Conservation (phyloP, 257 asterid species). For the Capsicum pubescens region DNA sequence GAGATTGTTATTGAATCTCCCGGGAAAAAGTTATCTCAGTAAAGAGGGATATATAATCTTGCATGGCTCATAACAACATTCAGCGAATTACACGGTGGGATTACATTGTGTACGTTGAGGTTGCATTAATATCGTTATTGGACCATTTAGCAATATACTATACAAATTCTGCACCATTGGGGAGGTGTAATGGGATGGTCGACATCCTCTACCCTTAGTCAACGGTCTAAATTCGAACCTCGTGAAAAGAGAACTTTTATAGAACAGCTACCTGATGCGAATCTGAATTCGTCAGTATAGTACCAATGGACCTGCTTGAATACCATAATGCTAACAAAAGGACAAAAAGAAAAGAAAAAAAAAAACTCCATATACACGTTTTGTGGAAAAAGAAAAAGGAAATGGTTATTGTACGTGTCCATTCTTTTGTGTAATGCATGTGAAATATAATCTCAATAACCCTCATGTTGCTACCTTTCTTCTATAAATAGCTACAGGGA, state of each 20-base stretch:
- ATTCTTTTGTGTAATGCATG: constrained; percentile 8
- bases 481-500: constrained; percentile 51
- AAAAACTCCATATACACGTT: not conserved
- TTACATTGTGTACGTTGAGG: no score
- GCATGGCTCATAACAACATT: not conserved
- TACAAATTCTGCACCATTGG: not conserved
- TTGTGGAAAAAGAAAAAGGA: not conserved
- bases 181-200: not conserved
- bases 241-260: not conserved
- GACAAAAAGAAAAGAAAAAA: not conserved
- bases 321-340: not conserved
- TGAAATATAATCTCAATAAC: constrained; percentile 44
- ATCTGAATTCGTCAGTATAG: not conserved
- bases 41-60: not conserved
- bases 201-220: not conserved
- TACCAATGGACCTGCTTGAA: not conserved
- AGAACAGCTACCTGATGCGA: not conserved
- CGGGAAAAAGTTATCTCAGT: not conserved
- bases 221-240: not conserved
- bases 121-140: no score
- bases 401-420: not conserved
- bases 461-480: constrained; percentile 23
- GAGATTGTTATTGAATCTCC: not conserved
- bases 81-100: no score
- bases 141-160: not conserved